Conservation (phyloP, 148 eudicot genomes). For the Silene uniflora region DNA sequence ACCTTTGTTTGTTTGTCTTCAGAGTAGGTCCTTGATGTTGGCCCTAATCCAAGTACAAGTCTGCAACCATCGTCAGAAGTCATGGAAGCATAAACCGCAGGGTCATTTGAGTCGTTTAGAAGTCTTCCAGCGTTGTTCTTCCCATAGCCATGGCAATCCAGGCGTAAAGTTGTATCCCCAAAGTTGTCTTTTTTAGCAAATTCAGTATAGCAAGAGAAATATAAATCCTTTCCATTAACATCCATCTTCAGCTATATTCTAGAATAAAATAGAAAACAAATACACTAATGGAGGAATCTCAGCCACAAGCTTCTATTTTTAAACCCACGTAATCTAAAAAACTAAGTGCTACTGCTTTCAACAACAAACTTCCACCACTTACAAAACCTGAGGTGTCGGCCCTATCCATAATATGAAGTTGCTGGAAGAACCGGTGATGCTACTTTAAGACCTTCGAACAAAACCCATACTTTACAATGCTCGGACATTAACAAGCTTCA, state of each 20-base stretch:
- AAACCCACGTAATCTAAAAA: constrained; percentile 30
- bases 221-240: constrained; percentile 29
- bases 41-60: constrained; percentile 91
- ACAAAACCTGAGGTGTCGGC: constrained; percentile 82
- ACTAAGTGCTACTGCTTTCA: constrained; percentile 28
- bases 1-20: constrained; percentile 38
- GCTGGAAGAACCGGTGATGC: constrained; percentile 10
- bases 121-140: constrained; percentile 25
- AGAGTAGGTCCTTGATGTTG: constrained; percentile 51
- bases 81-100: constrained; percentile 21
- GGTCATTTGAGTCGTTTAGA: constrained; percentile 24
- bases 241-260: constrained; percentile 40
- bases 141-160: constrained; percentile 76
- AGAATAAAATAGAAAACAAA: constrained; percentile 20
- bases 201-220: constrained; percentile 35
- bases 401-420: constrained; percentile 52
- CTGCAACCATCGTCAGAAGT: constrained; percentile 76
- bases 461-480: constrained; percentile 6
- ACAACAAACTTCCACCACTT: constrained; percentile 63
- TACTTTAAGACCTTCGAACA: background rate
- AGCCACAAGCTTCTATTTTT: constrained; percentile 29
- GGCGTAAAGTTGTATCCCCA: constrained; percentile 70
- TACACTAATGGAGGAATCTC: constrained; percentile 19
- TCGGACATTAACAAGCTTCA: background rate
- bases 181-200: constrained; percentile 31